Evolutionary conservation across 1,284 basidiomycete species (phyloP), one percentile per base, ranked within the genome.

Genomic region (Pseudozyma sp.): DNA sequence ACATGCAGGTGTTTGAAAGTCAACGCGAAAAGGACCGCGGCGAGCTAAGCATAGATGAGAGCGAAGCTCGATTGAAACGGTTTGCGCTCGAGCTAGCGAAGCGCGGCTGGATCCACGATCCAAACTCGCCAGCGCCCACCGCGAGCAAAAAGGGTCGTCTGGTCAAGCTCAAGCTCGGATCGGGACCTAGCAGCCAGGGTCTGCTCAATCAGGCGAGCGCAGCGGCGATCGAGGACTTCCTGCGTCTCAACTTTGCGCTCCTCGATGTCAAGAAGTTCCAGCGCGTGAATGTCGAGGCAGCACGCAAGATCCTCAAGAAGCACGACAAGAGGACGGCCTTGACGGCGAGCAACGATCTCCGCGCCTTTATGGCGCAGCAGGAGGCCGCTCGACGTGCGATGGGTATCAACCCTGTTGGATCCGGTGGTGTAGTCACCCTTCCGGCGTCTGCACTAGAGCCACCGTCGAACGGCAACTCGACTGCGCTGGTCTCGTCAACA

Each of bases 1-100:
- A 97, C 76, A 86, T 90, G 1, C 91, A 96, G 80, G 90, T 97
- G 7, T 97, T 97, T 78, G 94, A 96, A 83, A 89, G 89, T 47
- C 85, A 90, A 33, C 85, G 88, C n/a, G 94, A 97, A 83, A 85
- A 88, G 2, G 87, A 88, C 64, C 85, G 91, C 7, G 94, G 94
- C 1, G 93, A 95, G 83, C 86, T 92, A 29, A 88, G 88, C 24
- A 89, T 85, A 45, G 87, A 92, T 56, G 92, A 94, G 68, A 89
- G 90, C 5, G 93, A 96, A 84, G 86, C 85, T 48, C 88, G 92
- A 24, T 85, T 97, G 54, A 87, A 89, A 74, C 83, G 87, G 29
- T 97, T 97, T 80, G 89, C 89, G 13, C 87, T 89, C 31, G 88
- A 90, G 75, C 88, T 94, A 2, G 88, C 89, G 5, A 87, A 88